Conservation (phyloP, 129 eudicot genomes). For the Scalesia atractyloides region DNA sequence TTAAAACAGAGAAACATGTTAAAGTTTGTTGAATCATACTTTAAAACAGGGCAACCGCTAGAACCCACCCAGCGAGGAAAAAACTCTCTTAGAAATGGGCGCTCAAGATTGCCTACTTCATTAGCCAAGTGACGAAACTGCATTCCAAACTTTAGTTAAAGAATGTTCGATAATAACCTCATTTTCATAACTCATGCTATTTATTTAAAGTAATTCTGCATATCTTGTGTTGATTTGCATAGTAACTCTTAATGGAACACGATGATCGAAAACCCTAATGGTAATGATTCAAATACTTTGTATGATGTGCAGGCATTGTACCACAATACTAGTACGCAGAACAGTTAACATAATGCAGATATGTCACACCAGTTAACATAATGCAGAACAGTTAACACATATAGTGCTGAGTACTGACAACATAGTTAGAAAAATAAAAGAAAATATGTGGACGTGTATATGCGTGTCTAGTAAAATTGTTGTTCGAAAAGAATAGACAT, state of each 20-base stretch:
- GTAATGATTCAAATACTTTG: background rate
- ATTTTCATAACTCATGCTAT: conserved; percentile 9
- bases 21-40: conserved; percentile 44
- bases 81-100: conserved; percentile 95
- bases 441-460: background rate
- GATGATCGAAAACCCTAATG: background rate
- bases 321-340: background rate
- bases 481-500: conserved; percentile 1
- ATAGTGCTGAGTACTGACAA: conserved; percentile 6
- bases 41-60: conserved; percentile 91
- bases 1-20: conserved; percentile 1
- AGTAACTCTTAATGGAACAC: background rate
- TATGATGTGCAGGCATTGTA: background rate
- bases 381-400: background rate
- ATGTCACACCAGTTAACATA: conserved; percentile 1
- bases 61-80: conserved; percentile 96
- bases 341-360: conserved; percentile 1
- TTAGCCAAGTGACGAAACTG: conserved; percentile 97
- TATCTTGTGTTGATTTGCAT: conserved; percentile 18
- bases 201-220: background rate
- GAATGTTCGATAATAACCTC: conserved; percentile 7
- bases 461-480: conserved; percentile 11
- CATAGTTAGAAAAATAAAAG: conserved; percentile 3
- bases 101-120: conserved; percentile 97
- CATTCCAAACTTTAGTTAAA: conserved; percentile 17